Base-by-base conservation (phyloP, 768 basidiomycete species). In the Dendrothele bispora region DNA sequence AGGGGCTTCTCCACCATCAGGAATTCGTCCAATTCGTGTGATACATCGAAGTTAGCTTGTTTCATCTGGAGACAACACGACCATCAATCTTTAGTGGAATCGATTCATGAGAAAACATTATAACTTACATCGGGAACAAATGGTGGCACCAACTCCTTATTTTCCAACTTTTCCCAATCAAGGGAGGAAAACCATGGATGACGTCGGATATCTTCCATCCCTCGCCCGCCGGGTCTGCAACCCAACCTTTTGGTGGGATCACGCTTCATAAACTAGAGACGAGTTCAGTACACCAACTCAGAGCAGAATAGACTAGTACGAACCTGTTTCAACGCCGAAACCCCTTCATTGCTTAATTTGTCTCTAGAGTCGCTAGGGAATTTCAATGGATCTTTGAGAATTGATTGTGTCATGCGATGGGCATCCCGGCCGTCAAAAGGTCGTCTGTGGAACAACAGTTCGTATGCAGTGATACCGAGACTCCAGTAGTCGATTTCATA, bases 1-100 rank as follows among this genome's bases (percentile, higher is more conserved):
- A 98, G 71, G n/a, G 95, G 95, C 64, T 98, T 98, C 70, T 98
- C 95, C 43, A 95, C 95, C 79, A 98, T 82, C 60, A 99, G 67
- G 59, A 98, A 88, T 65, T 99, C 97, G 63, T 99, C 95, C 8
- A 99, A 80, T 71, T 98, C 97, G 61, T 98, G 94, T 28, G 92
- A 84, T 29, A 97, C 87, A 62, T 99, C 95, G 66, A 98, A 99
- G 66, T 99, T 98, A n/a, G 94, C 91, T 67, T 87, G 87, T 64
- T 95, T 94, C 67, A 88, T 83, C 95, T 99, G 61, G 22, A 50
- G 6, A 22, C n/a, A 15, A 21, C 7, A 4, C 17, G 20, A 36
- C 15, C 36, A 29, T 17, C 17, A 20, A 14, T 37, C 29, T 20
- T 11, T 39, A 39, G 38, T 10, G 11, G 11, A 12, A 24, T 20